Conservation (phyloP, 1,284 basidiomycete genomes). For the Moesziomyces antarcticus region DNA sequence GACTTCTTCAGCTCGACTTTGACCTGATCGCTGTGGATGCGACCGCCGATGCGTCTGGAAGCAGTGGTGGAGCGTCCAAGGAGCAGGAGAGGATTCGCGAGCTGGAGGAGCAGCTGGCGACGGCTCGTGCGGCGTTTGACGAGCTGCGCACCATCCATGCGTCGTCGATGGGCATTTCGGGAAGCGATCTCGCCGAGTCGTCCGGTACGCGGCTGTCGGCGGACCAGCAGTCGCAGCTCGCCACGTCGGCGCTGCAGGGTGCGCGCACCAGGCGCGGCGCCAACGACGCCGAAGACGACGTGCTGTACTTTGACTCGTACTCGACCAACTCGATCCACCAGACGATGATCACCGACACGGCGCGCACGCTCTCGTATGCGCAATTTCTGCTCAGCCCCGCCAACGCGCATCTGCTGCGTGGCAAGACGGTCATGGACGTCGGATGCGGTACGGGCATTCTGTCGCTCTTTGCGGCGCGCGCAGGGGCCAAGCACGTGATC, state of each 20-base stretch:
- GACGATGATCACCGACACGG: conserved; percentile 79
- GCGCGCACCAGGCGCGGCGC: conserved; percentile 19
- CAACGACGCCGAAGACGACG: conserved; percentile 74
- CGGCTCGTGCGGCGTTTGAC: conserved; percentile 43
- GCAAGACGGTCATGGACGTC: conserved; percentile 90
- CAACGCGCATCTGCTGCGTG: conserved; percentile 85
- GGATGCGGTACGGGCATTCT: conserved; percentile 77
- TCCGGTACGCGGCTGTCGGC: background rate
- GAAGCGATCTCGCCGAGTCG: conserved; percentile 20
- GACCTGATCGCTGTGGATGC: conserved; percentile 27
- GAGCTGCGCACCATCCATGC: conserved; percentile 52
- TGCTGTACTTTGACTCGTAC: conserved; percentile 94
- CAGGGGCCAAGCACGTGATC: conserved; percentile 91
- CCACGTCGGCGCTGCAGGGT: conserved; percentile 8
- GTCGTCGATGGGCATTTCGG: conserved; percentile 33
- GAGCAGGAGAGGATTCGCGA: conserved; percentile 20
- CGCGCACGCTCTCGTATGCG: conserved; percentile 91
- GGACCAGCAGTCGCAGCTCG: conserved; percentile 14
- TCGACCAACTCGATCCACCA: conserved; percentile 82
- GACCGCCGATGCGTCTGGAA: too few relatives aligned
- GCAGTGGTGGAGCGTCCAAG: background rate
- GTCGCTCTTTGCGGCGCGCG: conserved; percentile 89
- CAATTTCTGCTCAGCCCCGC: conserved; percentile 80
- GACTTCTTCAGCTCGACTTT: conserved; percentile 62
- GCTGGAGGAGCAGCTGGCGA: conserved; percentile 49